Conservation (phyloP, 768 basidiomycete species). For the Amanita molliuscula region DNA sequence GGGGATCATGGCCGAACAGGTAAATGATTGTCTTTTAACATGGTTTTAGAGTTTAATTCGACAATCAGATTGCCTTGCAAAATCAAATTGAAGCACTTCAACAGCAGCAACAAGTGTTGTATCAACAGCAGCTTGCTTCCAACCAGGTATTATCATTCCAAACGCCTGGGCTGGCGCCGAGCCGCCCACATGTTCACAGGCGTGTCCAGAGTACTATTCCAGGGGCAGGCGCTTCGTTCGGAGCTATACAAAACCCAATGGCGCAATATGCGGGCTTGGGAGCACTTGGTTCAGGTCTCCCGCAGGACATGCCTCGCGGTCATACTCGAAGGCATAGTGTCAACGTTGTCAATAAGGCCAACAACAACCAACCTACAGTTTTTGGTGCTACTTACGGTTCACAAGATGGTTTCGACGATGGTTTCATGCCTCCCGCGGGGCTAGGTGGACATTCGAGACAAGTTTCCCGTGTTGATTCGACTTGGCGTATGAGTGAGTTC, state of each 20-base stretch:
- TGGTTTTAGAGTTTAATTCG: not conserved
- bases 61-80: constrained; percentile 69
- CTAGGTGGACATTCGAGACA: constrained; percentile 68
- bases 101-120: constrained; percentile 83
- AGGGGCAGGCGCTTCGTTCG: constrained; percentile 33
- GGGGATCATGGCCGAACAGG: constrained; percentile 95
- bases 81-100: constrained; percentile 85
- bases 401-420: constrained; percentile 73
- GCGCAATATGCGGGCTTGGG: constrained; percentile 53
- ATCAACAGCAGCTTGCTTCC: constrained; percentile 84
- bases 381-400: constrained; percentile 33
- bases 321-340: constrained; percentile 89
- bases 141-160: constrained; percentile 77
- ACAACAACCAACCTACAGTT: constrained; percentile 38
- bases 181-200: constrained; percentile 49
- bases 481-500: constrained; percentile 82
- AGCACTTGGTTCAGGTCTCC: constrained; percentile 45
- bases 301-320: constrained; percentile 61
- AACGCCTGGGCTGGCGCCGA: constrained; percentile 62
- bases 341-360: constrained; percentile 77
- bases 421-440: constrained; percentile 50
- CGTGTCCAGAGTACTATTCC: constrained; percentile 84
- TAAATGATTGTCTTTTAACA: constrained; percentile 28
- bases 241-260: constrained; percentile 45
- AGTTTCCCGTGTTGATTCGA: constrained; percentile 66